These are phyloP conservation scores for carrot (Daucus carota) DNA, from an alignment of 129 eudicot species.

Conservation along the genomic window DH1_v3.0 NC_030383.2:48156501-48157000, in stretches of 20 bases:
- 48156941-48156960: not conserved
- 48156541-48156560: conserved; percentile 43
- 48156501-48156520: conserved; percentile 55
- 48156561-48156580: not conserved
- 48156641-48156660: too few relatives aligned
- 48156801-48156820: not conserved
- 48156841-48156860: not conserved
- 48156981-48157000: conserved; percentile 5
- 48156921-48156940: too few relatives aligned
- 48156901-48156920: not conserved
- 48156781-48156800: not conserved
- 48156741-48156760: not conserved
- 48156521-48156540: conserved; percentile 65
- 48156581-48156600: conserved; percentile 1
- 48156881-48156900: not conserved
- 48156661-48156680: not conserved
- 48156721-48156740: not conserved
- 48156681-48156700: not conserved
- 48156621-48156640: not conserved
- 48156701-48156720: not conserved
- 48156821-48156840: not conserved
- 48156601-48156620: not conserved
- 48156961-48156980: not conserved
- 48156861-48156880: not conserved
- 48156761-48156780: not conserved